A percentile compares a stretch with the other conserved stretches of the same genome.
Evolutionary conservation across 1,284 basidiomycete genomes (phyloP).

Genomic region (Ceratobasidium sp.): DNA sequence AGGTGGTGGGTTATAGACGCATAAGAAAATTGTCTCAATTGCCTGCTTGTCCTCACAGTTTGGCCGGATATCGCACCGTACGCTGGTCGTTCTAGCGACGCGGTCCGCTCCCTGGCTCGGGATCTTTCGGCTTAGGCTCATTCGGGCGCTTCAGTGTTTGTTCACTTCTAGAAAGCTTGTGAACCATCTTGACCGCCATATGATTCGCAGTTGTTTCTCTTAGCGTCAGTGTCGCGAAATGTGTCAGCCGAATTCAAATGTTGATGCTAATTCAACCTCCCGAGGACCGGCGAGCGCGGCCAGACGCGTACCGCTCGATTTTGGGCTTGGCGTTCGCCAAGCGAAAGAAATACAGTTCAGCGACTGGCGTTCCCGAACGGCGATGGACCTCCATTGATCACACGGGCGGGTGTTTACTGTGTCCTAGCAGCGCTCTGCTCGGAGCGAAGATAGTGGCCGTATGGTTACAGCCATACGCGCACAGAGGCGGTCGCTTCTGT

Average conservation of each 20-base stretch:
- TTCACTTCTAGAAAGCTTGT: background rate
- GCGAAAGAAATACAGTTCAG: background rate
- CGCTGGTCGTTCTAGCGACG: background rate
- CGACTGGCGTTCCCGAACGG: background rate
- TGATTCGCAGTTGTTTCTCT: background rate
- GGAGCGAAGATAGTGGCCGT: slow-evolving; percentile 6
- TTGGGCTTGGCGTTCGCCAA: slow-evolving; percentile 15
- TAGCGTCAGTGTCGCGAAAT: slow-evolving; percentile 1
- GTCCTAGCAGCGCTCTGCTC: background rate
- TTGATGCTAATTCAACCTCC: background rate
- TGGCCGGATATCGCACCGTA: background rate
- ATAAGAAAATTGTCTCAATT: too few species aligned
- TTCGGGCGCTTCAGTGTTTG: background rate
- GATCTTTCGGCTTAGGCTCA: background rate
- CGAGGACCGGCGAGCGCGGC: slow-evolving; percentile 6
- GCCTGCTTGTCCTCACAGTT: background rate
- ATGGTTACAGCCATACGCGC: slow-evolving; percentile 2
- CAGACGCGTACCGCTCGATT: background rate
- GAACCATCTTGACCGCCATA: background rate
- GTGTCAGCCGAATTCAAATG: background rate
- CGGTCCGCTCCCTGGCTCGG: background rate
- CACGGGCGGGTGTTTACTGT: background rate
- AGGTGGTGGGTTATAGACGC: too few species aligned
- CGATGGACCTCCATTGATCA: background rate
- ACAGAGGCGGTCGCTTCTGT: slow-evolving; percentile 18